Percentiles rank a stretch among this genome's conserved stretches.
Evolutionary conservation across 768 basidiomycete genomes (phyloP).

Genomic region (Crepidotus variabilis): DNA sequence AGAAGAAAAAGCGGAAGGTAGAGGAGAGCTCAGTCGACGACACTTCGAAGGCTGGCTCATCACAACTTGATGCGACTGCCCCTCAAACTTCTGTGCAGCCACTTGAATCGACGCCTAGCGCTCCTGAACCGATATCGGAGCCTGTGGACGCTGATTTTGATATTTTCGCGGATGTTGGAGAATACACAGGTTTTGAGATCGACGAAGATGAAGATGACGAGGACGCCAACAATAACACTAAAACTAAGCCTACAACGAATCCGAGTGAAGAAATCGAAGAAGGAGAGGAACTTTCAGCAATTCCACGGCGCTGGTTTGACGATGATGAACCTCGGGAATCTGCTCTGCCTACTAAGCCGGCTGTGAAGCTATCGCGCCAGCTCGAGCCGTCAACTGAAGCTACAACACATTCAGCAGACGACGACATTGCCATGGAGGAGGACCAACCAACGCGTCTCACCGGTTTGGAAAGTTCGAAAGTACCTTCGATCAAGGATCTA

Average conservation of each 20-base stretch:
- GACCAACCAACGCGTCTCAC: conserved; percentile 52
- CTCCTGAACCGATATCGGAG: conserved; percentile 21
- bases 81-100: conserved; percentile 1
- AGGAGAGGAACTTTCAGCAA: conserved; percentile 11
- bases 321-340: conserved; percentile 31
- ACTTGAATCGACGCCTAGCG: conserved; percentile 1
- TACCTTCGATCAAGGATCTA: conserved; percentile 82
- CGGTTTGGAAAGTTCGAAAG: conserved; percentile 73
- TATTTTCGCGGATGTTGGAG: conserved; percentile 84
- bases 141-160: conserved; percentile 63
- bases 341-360: conserved; percentile 4
- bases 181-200: conserved; percentile 69
- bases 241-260: background rate
- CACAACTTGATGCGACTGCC: conserved; percentile 17
- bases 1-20: conserved; percentile 43
- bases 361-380: background rate
- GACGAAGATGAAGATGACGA: conserved; percentile 49
- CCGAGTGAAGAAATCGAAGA: background rate
- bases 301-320: conserved; percentile 42
- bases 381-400: conserved; percentile 15
- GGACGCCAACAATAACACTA: background rate
- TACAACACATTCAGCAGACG: conserved; percentile 24
- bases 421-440: conserved; percentile 36
- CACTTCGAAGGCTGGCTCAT: conserved; percentile 12
- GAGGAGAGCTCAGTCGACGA: conserved; percentile 20